These are phyloP conservation scores for Sporisorium graminicola DNA, from an alignment of 1,284 basidiomycete genomes.

Conservation along the genomic window DNA sequence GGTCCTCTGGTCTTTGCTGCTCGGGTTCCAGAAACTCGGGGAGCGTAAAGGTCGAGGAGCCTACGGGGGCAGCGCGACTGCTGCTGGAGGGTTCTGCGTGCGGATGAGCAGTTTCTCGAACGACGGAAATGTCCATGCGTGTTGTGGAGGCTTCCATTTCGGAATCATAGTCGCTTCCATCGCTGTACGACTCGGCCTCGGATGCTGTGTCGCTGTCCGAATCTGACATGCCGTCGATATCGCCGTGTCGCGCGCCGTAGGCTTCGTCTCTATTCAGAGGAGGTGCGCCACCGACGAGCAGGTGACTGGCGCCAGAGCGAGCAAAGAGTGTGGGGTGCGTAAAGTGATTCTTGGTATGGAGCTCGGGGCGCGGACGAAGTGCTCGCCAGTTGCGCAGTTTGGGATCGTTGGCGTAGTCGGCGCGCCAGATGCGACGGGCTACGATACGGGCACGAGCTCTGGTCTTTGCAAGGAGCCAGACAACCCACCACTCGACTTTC, in stretches of 20 bases:
- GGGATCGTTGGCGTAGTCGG: slow-evolving; percentile 23
- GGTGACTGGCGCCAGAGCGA: slow-evolving; percentile 44
- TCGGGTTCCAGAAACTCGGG: slow-evolving; percentile 44
- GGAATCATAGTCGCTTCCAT: slow-evolving; percentile 43
- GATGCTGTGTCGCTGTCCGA: slow-evolving; percentile 40
- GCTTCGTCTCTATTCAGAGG: slow-evolving; percentile 30
- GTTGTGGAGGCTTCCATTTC: slow-evolving; percentile 37
- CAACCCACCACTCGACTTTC: slow-evolving; percentile 51
- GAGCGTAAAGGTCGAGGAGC: slow-evolving; percentile 19
- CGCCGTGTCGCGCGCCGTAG: slow-evolving; percentile 25
- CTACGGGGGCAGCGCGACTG: slow-evolving; percentile 9
- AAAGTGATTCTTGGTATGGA: slow-evolving; percentile 54
- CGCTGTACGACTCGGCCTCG: slow-evolving; percentile 39
- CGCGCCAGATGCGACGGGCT: slow-evolving; percentile 41
- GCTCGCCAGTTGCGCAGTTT: slow-evolving; percentile 33
- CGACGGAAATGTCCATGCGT: slow-evolving; percentile 42
- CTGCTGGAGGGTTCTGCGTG: slow-evolving; percentile 10
- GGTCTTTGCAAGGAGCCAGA: slow-evolving; percentile 46
- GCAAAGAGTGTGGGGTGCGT: slow-evolving; percentile 57
- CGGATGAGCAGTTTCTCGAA: slow-evolving; percentile 9
- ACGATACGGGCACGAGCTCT: slow-evolving; percentile 42
- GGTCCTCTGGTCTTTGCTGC: slow-evolving; percentile 50
- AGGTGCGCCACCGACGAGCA: slow-evolving; percentile 48
- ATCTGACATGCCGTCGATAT: slow-evolving; percentile 32
- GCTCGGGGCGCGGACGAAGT: slow-evolving; percentile 38